Conservation (phyloP, 2,329 filamentous ascomycete genomes). For the Scedosporium dehoogii region DNA sequence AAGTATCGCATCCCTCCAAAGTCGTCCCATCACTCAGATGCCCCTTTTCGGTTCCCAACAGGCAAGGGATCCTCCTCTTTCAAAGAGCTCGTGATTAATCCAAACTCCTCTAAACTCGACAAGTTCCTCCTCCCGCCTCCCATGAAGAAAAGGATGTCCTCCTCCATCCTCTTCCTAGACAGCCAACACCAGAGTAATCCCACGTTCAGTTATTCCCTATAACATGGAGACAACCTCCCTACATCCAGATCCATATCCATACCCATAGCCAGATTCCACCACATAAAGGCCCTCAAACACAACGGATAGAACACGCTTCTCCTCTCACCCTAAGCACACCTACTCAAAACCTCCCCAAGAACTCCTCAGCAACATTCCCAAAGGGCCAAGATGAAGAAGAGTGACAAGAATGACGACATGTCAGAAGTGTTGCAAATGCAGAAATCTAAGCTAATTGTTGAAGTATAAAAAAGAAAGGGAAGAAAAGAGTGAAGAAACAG, state of each 20-base stretch:
- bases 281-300: neutral
- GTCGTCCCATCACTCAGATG: neutral
- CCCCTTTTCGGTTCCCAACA: neutral
- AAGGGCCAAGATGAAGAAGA: neutral
- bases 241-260: no score
- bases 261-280: neutral
- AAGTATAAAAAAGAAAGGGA: neutral
- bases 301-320: neutral
- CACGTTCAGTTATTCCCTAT: no score
- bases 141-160: no score
- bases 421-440: neutral
- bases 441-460: neutral
- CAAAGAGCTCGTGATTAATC: neutral
- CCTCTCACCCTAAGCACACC: neutral
- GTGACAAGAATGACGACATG: neutral
- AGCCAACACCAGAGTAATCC: no score
- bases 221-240: no score
- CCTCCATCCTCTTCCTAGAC: no score
- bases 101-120: neutral
- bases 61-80: neutral
- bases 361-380: no score
- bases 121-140: neutral
- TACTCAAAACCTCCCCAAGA: neutral
- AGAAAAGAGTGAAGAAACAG: constrained; percentile 1
- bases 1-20: neutral